Percentiles rank a stretch among this genome's conserved stretches.
Evolutionary conservation across 2,329 filamentous ascomycete species (phyloP).

Genomic region (Sporothrix luriei): DNA sequence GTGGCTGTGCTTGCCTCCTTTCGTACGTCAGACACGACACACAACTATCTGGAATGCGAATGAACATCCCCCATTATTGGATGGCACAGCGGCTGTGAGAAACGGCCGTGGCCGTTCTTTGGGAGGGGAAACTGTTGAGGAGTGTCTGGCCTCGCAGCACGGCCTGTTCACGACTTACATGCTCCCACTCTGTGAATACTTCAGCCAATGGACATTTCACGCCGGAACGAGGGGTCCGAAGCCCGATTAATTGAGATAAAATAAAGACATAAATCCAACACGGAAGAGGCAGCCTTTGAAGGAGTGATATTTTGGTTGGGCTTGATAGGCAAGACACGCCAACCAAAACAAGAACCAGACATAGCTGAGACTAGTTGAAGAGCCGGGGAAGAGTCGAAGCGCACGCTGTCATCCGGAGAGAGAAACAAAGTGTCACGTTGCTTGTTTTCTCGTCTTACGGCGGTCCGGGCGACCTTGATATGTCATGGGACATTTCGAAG

Average conservation of each 20-base stretch:
- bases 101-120: neutral
- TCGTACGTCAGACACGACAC: neutral
- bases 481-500: slow-evolving; percentile 4
- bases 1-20: slow-evolving; percentile 31
- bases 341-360: neutral
- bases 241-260: neutral
- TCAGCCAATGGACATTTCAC: neutral
- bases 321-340: slow-evolving; percentile 2
- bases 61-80: neutral
- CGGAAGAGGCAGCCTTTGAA: slow-evolving; percentile 17
- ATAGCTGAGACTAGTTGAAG: neutral
- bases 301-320: neutral
- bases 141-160: slow-evolving; percentile 17
- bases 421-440: neutral
- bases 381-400: neutral
- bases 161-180: slow-evolving; percentile 16
- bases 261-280: neutral
- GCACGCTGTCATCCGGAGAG: slow-evolving; percentile 7
- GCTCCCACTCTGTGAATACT: slow-evolving; percentile 5
- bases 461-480: neutral
- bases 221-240: neutral
- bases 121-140: slow-evolving; percentile 25
- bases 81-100: neutral
- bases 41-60: slow-evolving; percentile 1
- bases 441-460: neutral